A percentile compares a stretch with the other conserved stretches of the same genome.
phyloP scores from a whole-genome alignment of 805 yeast species.

The Kluyveromyces siamensis region DNA sequence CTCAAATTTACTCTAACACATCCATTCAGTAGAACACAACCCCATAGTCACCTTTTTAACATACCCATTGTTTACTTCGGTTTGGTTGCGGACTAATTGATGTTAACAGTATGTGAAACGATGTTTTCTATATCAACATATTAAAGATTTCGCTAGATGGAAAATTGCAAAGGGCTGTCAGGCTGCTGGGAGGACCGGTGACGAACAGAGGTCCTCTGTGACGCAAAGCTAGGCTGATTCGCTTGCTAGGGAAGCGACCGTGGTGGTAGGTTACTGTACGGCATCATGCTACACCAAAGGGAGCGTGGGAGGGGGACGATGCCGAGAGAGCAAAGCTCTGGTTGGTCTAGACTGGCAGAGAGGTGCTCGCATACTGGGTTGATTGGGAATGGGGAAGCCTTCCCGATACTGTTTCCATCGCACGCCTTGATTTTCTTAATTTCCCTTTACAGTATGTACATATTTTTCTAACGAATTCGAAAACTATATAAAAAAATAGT shows the following conservation, averaged over 20 bases:
- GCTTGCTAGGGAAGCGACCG: background rate
- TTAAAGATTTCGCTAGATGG: background rate
- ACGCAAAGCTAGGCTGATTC: background rate
- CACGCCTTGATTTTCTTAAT: too few relatives aligned
- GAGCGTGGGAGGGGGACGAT: background rate
- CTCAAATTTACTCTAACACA: background rate
- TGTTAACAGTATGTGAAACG: background rate
- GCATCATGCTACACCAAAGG: background rate
- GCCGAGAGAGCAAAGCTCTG: background rate
- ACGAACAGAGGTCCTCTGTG: background rate
- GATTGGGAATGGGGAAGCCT: too few relatives aligned
- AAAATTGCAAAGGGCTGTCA: background rate
- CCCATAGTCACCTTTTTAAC: slow-evolving; percentile 6
- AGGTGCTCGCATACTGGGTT: too few relatives aligned
- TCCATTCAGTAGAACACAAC: background rate
- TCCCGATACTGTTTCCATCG: too few relatives aligned
- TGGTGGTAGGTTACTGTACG: background rate
- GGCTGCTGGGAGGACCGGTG: background rate
- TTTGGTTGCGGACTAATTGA: slow-evolving; percentile 1
- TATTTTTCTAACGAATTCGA: too few relatives aligned
- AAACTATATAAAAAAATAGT: too few relatives aligned
- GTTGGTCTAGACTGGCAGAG: too few relatives aligned
- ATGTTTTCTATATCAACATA: background rate
- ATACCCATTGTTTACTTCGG: slow-evolving; percentile 29
- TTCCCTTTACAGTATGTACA: too few relatives aligned